These are phyloP conservation scores for Trichosporon sp. DNA, from an alignment of 1,284 basidiomycete genomes.

Conservation along the genomic window DNA sequence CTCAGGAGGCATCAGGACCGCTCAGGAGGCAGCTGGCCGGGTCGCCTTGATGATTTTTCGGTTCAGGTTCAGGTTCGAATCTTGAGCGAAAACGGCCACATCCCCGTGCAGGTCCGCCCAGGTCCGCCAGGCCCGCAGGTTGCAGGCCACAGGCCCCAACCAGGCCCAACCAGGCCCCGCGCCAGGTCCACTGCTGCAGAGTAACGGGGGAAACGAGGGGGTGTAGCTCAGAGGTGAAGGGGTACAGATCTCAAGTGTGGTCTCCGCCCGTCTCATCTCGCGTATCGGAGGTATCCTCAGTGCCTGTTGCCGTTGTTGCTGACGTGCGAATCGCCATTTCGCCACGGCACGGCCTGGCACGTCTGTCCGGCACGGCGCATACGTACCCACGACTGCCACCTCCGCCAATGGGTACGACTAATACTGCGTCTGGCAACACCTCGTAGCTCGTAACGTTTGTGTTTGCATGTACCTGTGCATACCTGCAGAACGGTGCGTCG, in stretches of 20 bases:
- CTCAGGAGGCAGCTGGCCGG: not conserved
- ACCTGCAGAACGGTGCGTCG: not conserved
- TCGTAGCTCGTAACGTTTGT: not conserved
- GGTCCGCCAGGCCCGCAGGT: not conserved
- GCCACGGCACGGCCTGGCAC: not conserved
- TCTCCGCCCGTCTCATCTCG: not conserved
- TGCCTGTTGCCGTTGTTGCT: not conserved
- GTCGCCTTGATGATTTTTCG: not conserved
- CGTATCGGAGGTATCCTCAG: not conserved
- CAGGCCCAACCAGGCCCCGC: not conserved
- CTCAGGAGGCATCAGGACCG: too few relatives aligned
- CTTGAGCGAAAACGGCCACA: not conserved
- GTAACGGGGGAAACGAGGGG: not conserved
- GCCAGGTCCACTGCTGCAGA: not conserved
- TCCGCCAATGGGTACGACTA: not conserved
- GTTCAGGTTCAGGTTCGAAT: constrained; percentile 5
- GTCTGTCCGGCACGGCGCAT: too few relatives aligned
- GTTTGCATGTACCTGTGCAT: not conserved
- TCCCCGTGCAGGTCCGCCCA: not conserved
- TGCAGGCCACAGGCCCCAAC: not conserved
- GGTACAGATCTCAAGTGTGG: not conserved
- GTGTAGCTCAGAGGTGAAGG: not conserved
- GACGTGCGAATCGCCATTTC: not conserved
- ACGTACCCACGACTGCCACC: not conserved
- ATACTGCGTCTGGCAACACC: not conserved